Conservation (phyloP, 2,329 filamentous ascomycete genomes). For the Mycosphaerelloides madeirae region DNA sequence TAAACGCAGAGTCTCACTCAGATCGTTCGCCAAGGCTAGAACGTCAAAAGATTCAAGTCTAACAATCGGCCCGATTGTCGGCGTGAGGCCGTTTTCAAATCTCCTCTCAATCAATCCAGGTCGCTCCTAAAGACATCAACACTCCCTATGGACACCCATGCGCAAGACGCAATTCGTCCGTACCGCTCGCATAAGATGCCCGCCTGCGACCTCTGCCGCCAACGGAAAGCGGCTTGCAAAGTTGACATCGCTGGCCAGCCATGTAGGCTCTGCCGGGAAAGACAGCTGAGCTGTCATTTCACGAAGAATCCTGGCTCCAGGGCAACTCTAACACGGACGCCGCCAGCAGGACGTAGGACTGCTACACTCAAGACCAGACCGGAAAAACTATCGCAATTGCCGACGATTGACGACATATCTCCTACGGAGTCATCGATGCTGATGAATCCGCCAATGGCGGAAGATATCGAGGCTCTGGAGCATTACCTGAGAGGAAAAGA, state of each 20-base stretch:
- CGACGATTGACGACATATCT: slow-evolving; percentile 22
- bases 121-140: too few relatives aligned
- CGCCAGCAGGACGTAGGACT: neutral
- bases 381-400: slow-evolving; percentile 17
- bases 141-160: too few relatives aligned
- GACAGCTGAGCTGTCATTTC: slow-evolving; percentile 36
- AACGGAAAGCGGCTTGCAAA: slow-evolving; percentile 40
- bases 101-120: too few relatives aligned
- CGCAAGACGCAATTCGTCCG: slow-evolving; percentile 25
- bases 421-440: slow-evolving; percentile 36
- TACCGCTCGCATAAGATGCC: slow-evolving; percentile 42
- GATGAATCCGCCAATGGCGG: slow-evolving; percentile 38
- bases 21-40: too few relatives aligned
- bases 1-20: too few relatives aligned
- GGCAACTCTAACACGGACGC: neutral
- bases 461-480: slow-evolving; percentile 39
- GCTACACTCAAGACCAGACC: neutral
- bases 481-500: slow-evolving; percentile 35
- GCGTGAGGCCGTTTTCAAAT: too few relatives aligned
- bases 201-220: slow-evolving; percentile 39
- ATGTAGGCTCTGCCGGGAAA: slow-evolving; percentile 38
- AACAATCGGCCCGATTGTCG: too few relatives aligned
- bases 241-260: slow-evolving; percentile 37
- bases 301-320: slow-evolving; percentile 12
- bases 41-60: too few relatives aligned